Evolutionary conservation across 108 stramenopile species (phyloP).

Genomic region (Skeletonema marinoi): DNA sequence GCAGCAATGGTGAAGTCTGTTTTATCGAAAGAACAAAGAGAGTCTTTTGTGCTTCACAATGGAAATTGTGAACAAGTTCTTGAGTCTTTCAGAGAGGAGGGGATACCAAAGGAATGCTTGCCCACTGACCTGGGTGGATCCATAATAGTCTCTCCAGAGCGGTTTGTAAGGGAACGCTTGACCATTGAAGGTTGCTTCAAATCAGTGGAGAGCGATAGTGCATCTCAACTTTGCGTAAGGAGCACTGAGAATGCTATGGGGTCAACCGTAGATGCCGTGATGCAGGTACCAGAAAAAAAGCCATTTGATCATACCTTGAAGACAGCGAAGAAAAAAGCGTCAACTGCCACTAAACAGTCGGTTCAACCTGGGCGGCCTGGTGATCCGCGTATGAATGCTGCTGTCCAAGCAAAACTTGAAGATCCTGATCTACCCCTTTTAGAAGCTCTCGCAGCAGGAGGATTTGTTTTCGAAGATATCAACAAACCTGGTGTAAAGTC

Average conservation of each 20-base stretch:
- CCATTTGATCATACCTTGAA: neutral
- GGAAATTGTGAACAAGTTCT: slow-evolving; percentile 1
- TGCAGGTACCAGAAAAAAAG: neutral
- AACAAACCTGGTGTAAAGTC: slow-evolving; percentile 13
- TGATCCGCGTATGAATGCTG: slow-evolving; percentile 30
- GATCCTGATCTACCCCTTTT: slow-evolving; percentile 14
- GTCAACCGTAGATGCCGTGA: neutral
- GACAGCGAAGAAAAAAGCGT: neutral
- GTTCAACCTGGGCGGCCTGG: slow-evolving; percentile 10
- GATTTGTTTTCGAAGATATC: slow-evolving; percentile 23
- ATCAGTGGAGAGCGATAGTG: neutral
- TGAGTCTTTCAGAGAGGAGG: neutral
- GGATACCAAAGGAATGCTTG: slow-evolving; percentile 6
- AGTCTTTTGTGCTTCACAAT: slow-evolving; percentile 11
- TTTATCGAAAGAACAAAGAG: neutral
- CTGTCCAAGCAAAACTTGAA: slow-evolving; percentile 19
- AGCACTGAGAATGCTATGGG: neutral
- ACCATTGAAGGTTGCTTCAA: neutral
- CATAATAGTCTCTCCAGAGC: neutral
- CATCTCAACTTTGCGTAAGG: neutral
- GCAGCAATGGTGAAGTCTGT: neutral
- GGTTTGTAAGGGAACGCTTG: neutral
- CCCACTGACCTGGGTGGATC: slow-evolving; percentile 5
- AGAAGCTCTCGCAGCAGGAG: slow-evolving; percentile 18
- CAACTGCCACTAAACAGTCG: neutral